phyloP scores from a whole-genome alignment of 2,329 filamentous ascomycete genomes.

The Periconia macrospinosa region DNA sequence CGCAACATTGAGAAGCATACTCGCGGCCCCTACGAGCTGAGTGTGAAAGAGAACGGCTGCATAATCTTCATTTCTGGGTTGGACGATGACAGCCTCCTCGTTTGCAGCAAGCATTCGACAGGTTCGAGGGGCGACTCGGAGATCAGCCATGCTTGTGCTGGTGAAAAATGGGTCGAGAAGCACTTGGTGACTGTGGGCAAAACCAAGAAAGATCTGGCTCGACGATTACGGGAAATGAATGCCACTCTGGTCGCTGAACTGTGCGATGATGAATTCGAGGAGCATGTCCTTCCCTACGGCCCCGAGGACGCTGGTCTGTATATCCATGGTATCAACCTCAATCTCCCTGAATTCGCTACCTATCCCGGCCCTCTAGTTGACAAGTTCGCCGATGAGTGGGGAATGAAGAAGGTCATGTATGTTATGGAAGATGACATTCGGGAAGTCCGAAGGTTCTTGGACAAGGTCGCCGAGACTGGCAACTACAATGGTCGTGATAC shows the following conservation, averaged over 20 bases:
- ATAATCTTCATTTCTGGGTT: conserved; percentile 96
- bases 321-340: conserved; percentile 93
- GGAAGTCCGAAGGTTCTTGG: conserved; percentile 77
- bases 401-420: conserved; percentile 85
- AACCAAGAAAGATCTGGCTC: conserved; percentile 76
- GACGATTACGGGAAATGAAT: conserved; percentile 76
- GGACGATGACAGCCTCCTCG: conserved; percentile 83
- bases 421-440: conserved; percentile 74
- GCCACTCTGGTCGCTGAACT: conserved; percentile 94
- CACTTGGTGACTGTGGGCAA: conserved; percentile 79
- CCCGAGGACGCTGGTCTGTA: conserved; percentile 86
- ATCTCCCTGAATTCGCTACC: conserved; percentile 87
- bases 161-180: conserved; percentile 77
- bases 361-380: conserved; percentile 84
- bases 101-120: conserved; percentile 99
- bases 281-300: conserved; percentile 90
- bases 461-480: conserved; percentile 82
- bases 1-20: conserved; percentile 74
- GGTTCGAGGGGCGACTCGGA: conserved; percentile 72
- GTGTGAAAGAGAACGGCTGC: conserved; percentile 98
- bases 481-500: conserved; percentile 89
- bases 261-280: conserved; percentile 94
- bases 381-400: conserved; percentile 87
- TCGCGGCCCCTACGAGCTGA: conserved; percentile 87
- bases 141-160: conserved; percentile 80